These are phyloP conservation scores for Galerina marginata DNA, from an alignment of 768 basidiomycete genomes.

Conservation along the genomic window DNA sequence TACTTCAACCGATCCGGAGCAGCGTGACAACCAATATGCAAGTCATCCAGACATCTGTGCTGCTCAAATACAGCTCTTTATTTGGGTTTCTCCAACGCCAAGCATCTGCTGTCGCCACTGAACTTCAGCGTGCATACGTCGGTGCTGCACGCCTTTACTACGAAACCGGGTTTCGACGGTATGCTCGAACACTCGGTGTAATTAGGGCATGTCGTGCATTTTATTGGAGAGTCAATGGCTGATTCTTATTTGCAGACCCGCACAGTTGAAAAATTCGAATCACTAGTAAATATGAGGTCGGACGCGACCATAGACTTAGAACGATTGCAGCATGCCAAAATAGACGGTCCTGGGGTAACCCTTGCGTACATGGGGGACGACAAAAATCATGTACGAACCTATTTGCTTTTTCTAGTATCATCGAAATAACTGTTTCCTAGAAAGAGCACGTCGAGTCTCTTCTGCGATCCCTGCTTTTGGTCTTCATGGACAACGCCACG, in stretches of 20 bases:
- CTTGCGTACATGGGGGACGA: slow-evolving; percentile 91
- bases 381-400: slow-evolving; percentile 72
- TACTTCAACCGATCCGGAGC: slow-evolving; percentile 81
- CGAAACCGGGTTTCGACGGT: slow-evolving; percentile 93
- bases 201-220: slow-evolving; percentile 61
- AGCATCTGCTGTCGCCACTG: slow-evolving; percentile 79
- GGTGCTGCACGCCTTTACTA: slow-evolving; percentile 88
- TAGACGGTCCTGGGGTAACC: slow-evolving; percentile 82
- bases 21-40: slow-evolving; percentile 93
- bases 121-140: slow-evolving; percentile 88
- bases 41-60: slow-evolving; percentile 85
- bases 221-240: neutral
- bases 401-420: neutral
- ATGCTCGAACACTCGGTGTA: slow-evolving; percentile 78
- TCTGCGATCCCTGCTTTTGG: slow-evolving; percentile 83
- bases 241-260: slow-evolving; percentile 52
- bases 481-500: slow-evolving; percentile 93
- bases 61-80: slow-evolving; percentile 82
- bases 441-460: slow-evolving; percentile 86
- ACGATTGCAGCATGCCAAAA: slow-evolving; percentile 67
- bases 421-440: slow-evolving; percentile 34
- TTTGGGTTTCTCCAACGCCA: slow-evolving; percentile 88
- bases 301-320: slow-evolving; percentile 53
- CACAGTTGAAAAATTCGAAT: slow-evolving; percentile 70
- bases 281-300: slow-evolving; percentile 54